Base-by-base conservation (phyloP, 164 flowering plant species). In the Santalum album region DNA sequence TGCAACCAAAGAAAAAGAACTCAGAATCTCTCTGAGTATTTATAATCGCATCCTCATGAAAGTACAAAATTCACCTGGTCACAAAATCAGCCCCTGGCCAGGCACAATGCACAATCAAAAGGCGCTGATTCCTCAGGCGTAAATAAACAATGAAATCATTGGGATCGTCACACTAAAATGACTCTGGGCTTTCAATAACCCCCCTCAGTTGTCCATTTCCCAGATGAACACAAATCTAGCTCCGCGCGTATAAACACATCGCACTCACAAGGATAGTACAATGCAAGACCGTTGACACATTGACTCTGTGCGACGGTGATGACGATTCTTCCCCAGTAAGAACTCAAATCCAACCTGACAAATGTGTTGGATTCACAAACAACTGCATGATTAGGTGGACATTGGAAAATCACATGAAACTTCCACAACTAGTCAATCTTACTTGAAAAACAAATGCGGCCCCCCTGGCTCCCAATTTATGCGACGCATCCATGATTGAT, bases 151-250 rank as follows among this genome's bases (percentile, higher is more conserved):
- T n/a, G n/a, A n/a, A n/a, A n/a, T n/a, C 2, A 38, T 38, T 38
- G 2, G 3, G 2, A 38, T 17, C 9, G 16, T 4, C 9, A 14
- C 9, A 38, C 15, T 7, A 38, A 38, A 12, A 38, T 38, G 42
- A 38, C 14, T 12, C 14, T 38, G 42, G 9, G 15, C 42, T 38
- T 12, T 2, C 42, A 7, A 2, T 2, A 7, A 15, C 55, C 55
- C 35, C 23, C 55, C 55, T 52, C 55, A 52, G 55, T 19, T 52
- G 40, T 14, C 19, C 20, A 39, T 54, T 24, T 39, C 57, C 57
- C 27, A 3, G 47, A 54, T 54, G 39, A 54, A 29, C 35, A 4
- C n/a, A n/a, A n/a, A n/a, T n/a, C n/a, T n/a, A n/a, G n/a, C n/a
- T n/a, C n/a, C n/a, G n/a, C n/a, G n/a, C n/a, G n/a, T n/a, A n/a